Evolutionary conservation across 2,329 filamentous ascomycete species (phyloP).

Genomic region (Allantophomopsis lycopodina): DNA sequence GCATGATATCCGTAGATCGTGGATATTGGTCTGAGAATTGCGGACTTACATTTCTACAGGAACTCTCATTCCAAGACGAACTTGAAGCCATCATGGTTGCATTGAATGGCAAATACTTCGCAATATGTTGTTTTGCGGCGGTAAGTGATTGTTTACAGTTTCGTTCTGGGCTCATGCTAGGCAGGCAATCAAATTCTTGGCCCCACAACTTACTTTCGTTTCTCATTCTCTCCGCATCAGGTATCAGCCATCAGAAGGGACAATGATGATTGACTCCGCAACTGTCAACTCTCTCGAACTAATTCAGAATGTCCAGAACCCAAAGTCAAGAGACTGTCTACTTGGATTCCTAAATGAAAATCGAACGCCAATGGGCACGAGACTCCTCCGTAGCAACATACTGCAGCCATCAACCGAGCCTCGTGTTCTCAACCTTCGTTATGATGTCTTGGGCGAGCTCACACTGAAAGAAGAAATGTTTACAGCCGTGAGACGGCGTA

Average conservation of each 20-base stretch:
- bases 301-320: slow-evolving; percentile 69
- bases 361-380: slow-evolving; percentile 73
- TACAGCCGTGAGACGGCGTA: slow-evolving; percentile 56
- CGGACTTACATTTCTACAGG: slow-evolving; percentile 66
- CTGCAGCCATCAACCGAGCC: slow-evolving; percentile 71
- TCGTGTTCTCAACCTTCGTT: slow-evolving; percentile 55
- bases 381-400: slow-evolving; percentile 73
- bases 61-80: slow-evolving; percentile 69
- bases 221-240: slow-evolving; percentile 73
- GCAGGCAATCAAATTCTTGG: slow-evolving; percentile 70
- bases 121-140: slow-evolving; percentile 73
- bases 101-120: slow-evolving; percentile 72
- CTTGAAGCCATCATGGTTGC: slow-evolving; percentile 69
- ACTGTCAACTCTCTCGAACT: slow-evolving; percentile 81
- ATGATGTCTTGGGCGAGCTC: slow-evolving; percentile 74
- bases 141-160: slow-evolving; percentile 33
- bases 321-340: slow-evolving; percentile 69
- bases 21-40: slow-evolving; percentile 71
- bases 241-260: slow-evolving; percentile 78
- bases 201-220: slow-evolving; percentile 56
- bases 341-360: slow-evolving; percentile 81
- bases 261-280: slow-evolving; percentile 90
- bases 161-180: neutral
- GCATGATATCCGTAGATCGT: slow-evolving; percentile 54
- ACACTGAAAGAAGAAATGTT: slow-evolving; percentile 78